A percentile compares a stretch with the other conserved stretches of the same genome.
Evolutionary conservation across 129 eudicot species (phyloP).

Genomic region (Flaveria robusta): DNA sequence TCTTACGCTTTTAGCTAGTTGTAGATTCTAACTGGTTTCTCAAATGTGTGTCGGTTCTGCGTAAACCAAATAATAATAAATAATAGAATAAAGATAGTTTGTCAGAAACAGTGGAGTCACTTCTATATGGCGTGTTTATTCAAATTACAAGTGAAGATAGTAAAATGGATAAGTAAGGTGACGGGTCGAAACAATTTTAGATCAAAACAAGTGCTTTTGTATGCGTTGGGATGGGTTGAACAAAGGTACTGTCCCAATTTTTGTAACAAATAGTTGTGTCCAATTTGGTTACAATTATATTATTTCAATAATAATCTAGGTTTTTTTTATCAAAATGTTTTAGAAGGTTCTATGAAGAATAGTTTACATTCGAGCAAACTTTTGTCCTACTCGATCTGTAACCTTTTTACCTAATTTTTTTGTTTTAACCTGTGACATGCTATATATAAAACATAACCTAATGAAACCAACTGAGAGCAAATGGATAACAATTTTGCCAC

Average conservation of each 20-base stretch:
- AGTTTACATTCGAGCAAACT: neutral
- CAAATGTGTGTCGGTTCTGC: constrained; percentile 80
- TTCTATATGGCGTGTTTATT: too few relatives aligned
- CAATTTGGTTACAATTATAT: too few relatives aligned
- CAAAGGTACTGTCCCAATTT: too few relatives aligned
- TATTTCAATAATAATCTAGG: neutral
- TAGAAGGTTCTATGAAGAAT: neutral
- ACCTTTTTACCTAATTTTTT: neutral
- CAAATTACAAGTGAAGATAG: too few relatives aligned
- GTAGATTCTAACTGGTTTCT: constrained; percentile 76
- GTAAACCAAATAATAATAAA: neutral
- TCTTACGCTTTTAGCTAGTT: constrained; percentile 43
- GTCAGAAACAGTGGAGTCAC: neutral
- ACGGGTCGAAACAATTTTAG: neutral
- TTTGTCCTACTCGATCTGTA: neutral
- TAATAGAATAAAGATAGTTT: too few relatives aligned
- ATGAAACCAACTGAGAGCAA: neutral
- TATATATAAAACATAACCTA: neutral
- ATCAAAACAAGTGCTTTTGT: neutral
- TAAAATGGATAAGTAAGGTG: neutral
- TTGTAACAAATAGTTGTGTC: neutral
- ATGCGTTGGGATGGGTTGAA: neutral
- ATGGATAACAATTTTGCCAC: neutral
- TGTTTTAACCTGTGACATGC: neutral
- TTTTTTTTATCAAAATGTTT: neutral